Conservation (phyloP, 768 basidiomycete species). For the Obba rivulosa region DNA sequence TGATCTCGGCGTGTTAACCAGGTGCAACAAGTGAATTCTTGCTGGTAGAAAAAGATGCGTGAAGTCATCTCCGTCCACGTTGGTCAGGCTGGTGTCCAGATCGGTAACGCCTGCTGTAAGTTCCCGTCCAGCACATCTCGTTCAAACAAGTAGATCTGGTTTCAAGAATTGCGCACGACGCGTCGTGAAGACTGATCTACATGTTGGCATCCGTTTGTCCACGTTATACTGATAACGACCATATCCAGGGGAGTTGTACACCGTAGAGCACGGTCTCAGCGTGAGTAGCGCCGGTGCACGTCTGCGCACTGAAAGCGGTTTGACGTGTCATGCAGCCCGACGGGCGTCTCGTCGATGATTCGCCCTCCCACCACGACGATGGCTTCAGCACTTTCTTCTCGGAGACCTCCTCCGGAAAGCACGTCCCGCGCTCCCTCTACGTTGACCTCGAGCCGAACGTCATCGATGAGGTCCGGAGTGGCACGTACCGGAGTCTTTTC, state of each 20-base stretch:
- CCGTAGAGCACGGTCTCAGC: constrained; percentile 95
- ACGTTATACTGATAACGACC: constrained; percentile 3
- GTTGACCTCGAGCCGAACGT: constrained; percentile 97
- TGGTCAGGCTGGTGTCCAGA: constrained; percentile 97
- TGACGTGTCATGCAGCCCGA: constrained; percentile 60
- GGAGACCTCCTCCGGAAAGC: constrained; percentile 93
- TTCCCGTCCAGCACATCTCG: constrained; percentile 23
- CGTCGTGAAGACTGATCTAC: constrained; percentile 7
- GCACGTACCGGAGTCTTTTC: constrained; percentile 94
- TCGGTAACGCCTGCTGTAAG: constrained; percentile 98
- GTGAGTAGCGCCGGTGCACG: constrained; percentile 44
- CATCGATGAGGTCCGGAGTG: constrained; percentile 95
- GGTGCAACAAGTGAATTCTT: constrained; percentile 10
- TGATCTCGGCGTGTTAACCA: not conserved
- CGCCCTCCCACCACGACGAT: constrained; percentile 70
- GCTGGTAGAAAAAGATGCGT: constrained; percentile 52
- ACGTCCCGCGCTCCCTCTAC: constrained; percentile 96
- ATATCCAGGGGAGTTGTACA: constrained; percentile 91
- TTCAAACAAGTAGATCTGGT: not conserved
- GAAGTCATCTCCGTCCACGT: constrained; percentile 99
- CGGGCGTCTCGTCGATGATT: constrained; percentile 80
- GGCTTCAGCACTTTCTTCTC: constrained; percentile 99
- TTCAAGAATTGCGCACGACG: constrained; percentile 6
- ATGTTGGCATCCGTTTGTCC: not conserved
- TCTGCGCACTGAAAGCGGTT: not conserved